A percentile compares a stretch with the other conserved stretches of the same genome.
phyloP scores from a whole-genome alignment of 78 protist species.

The Emiliania huxleyi region DNA sequence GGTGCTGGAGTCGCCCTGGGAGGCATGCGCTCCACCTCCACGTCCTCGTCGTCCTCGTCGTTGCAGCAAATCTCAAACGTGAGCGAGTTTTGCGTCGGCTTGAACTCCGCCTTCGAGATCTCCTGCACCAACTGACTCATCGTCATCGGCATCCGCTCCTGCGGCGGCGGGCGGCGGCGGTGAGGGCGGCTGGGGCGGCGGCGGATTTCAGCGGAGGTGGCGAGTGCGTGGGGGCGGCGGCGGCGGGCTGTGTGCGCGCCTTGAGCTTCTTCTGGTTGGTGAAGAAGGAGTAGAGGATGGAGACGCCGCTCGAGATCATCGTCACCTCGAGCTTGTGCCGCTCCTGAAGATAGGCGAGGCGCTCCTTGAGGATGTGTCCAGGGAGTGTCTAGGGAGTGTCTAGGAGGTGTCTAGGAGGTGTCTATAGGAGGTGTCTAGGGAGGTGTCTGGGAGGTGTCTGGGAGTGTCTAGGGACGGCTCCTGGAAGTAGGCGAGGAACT shows the following conservation, averaged over 20 bases:
- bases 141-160: slow-evolving; percentile 33
- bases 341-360: slow-evolving; percentile 13
- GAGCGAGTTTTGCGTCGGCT: slow-evolving; percentile 26
- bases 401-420: neutral
- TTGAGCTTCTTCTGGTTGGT: slow-evolving; percentile 3
- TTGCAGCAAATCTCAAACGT: slow-evolving; percentile 47
- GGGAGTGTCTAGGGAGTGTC: neutral
- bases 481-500: slow-evolving; percentile 51
- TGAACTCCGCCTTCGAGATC: slow-evolving; percentile 32
- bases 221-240: no score
- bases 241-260: no score
- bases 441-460: no score
- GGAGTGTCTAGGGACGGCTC: no score
- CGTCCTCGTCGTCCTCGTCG: slow-evolving; percentile 47
- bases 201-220: no score
- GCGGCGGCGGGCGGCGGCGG: no score
- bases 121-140: slow-evolving; percentile 1
- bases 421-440: no score
- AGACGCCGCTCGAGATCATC: slow-evolving; percentile 48
- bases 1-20: no score
- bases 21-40: no score
- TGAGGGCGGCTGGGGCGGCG: no score
- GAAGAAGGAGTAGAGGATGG: slow-evolving; percentile 49
- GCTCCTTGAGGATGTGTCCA: neutral
- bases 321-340: slow-evolving; percentile 51